phyloP scores from a whole-genome alignment of 148 eudicot species.

The Limonium bicolor region DNA sequence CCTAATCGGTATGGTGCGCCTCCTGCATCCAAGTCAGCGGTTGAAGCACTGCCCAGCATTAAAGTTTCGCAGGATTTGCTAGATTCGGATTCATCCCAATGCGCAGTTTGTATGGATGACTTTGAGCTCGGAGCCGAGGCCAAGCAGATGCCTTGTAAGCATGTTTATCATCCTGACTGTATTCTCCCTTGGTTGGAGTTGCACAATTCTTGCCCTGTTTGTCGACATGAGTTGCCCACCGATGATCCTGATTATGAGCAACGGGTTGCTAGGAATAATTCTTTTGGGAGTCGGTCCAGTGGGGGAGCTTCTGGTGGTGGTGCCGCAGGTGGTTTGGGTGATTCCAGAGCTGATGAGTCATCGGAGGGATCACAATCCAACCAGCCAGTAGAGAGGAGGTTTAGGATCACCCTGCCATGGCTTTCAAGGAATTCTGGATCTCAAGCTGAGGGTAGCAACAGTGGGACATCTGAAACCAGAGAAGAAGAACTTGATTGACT shows the following conservation, averaged over 20 bases:
- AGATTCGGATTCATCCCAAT: constrained; percentile 23
- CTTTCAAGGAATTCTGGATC: no score
- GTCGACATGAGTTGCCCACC: constrained; percentile 44
- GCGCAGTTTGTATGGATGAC: constrained; percentile 45
- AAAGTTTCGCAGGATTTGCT: constrained; percentile 8
- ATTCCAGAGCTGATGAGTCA: constrained; percentile 9
- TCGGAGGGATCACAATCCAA: constrained; percentile 13
- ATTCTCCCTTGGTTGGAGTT: constrained; percentile 44
- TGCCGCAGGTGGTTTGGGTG: constrained; percentile 1
- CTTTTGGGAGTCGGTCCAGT: background rate
- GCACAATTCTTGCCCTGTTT: constrained; percentile 61
- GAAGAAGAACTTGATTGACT: no score
- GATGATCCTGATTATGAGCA: constrained; percentile 39
- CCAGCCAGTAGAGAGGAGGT: constrained; percentile 35
- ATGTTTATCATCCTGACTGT: constrained; percentile 35
- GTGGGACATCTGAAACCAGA: no score
- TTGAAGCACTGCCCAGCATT: constrained; percentile 2
- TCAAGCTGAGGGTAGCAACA: no score
- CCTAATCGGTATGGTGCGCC: constrained; percentile 5
- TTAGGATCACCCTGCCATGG: constrained; percentile 63
- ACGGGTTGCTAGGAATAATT: constrained; percentile 6
- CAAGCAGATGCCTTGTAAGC: constrained; percentile 47
- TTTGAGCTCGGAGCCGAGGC: constrained; percentile 25
- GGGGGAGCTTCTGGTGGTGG: constrained; percentile 10
- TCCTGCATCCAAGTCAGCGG: background rate